Base-by-base conservation (phyloP, 495 filamentous ascomycete genomes). In the Chaetomium tenue region DNA sequence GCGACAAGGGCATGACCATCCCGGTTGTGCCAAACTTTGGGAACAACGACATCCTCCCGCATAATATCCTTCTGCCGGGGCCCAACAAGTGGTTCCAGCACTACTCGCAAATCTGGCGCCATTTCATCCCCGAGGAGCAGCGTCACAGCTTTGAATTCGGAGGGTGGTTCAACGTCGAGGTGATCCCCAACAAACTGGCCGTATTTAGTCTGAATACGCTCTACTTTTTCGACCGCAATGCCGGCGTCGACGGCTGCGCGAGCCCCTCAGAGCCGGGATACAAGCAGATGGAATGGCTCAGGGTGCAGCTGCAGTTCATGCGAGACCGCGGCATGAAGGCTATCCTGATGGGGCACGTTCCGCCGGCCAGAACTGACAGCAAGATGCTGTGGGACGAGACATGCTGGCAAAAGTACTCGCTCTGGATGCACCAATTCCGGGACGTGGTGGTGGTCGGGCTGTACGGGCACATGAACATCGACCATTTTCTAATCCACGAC, bases 391-490 rank as follows among this genome's bases (percentile, higher is more conserved):
- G 94, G 94, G 92, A 97, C 64, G 83, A 86, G 69, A 91, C 89
- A 0, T 99, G 94, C 77, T 99, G 95, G 94, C 94, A 96, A 74
- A 97, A 97, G 72, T 99, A 96, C 75, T 89, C 93, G 0, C 79
- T 97, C 3, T 97, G 92, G 91, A 74, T 92, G 67, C 81, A 86
- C 69, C 90, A 92, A 69, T 99, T 92, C 70, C 89, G 95, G 42
- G 94, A 99, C 74, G 87, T 99, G 13, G 79, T 99, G 13, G 83
- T 92, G 42, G 84, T 84, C 8, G 85, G 86, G 18, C 61, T 94
- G 18, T 99, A 90, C 68, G 94, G 93, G 2, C 94, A 99, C 72
- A 98, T 99, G 93, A 99, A 99, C 71, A 89, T 97, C 65, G 94
- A 99, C 70, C 94, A 99, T 72, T 99, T 98, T 77, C 84, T 98